Base-by-base conservation (phyloP, 2,329 filamentous ascomycete species). In the Aspergillus quadricinctus region DNA sequence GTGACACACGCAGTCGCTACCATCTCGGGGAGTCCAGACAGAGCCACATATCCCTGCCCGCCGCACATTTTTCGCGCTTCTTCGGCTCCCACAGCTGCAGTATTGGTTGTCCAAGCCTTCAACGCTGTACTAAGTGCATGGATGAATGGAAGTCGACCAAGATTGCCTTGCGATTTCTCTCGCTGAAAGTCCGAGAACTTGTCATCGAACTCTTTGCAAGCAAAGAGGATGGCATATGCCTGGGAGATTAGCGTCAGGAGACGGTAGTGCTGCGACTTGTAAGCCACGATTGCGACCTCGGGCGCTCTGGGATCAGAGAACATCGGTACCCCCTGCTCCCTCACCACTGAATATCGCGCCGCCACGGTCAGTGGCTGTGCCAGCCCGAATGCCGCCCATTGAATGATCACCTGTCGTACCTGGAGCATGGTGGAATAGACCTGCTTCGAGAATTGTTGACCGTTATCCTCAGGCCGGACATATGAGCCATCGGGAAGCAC, bases 371-470 rank as follows among this genome's bases (percentile, higher is more conserved):
- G 25, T 1, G 48, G 52, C 23, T 53, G 57, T 4, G 55, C 55
- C 1, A 59, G 50, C 10, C 51, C 46, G 4, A 51, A 46, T 14
- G 50, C 52, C 23, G 53, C 57, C 41, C 51, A 41, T 27, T 48
- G 43, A 17, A 55, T 48, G 3, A 59, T 59, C 17, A 52, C 50
- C 4, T 49, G 46, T 11, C 57, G 55, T 5, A 52, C 50, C 11
- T 51, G 53, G 11, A 50, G 35, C 57, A 57, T 57, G 3, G 57
- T 55, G 8, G 55, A 49, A 35, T 59, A 59, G 1, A 57, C 43
- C 21, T 41, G 35, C 28, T 53, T 54, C 5, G 28, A 51, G 28
- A 52, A 48, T 8, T 28, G 35, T 7, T 9, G 17, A 21, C 21
- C 17, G 3, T 31, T n/a, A 11, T 17, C 21, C 1, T 9, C 21